Evolutionary conservation across 2,329 filamentous ascomycete genomes (phyloP).

Genomic region (Colletotrichum siamense): DNA sequence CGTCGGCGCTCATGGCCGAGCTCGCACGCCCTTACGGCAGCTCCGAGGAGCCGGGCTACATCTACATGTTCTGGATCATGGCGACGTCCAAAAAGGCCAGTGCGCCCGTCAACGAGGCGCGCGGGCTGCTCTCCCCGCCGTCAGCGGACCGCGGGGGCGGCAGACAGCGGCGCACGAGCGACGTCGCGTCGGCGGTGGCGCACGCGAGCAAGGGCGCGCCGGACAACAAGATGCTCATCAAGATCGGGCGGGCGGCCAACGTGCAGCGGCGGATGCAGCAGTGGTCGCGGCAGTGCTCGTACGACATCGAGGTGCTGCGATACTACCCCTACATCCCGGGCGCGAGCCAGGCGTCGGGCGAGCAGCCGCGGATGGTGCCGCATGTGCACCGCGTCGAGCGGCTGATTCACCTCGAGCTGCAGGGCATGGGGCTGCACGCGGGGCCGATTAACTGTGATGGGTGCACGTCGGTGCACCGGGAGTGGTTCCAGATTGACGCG

Average conservation of each 20-base stretch:
- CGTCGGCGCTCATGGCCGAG: constrained; percentile 76
- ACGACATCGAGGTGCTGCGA: constrained; percentile 84
- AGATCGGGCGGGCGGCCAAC: constrained; percentile 75
- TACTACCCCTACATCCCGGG: constrained; percentile 85
- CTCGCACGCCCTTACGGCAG: constrained; percentile 71
- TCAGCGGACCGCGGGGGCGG: constrained; percentile 38
- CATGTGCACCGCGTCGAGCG: constrained; percentile 89
- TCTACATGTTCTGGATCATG: constrained; percentile 99
- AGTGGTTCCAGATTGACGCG: constrained; percentile 94
- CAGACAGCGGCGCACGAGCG: constrained; percentile 55
- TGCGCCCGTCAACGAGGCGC: constrained; percentile 63
- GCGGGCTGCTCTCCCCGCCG: constrained; percentile 62
- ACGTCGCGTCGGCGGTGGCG: constrained; percentile 59
- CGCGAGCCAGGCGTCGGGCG: constrained; percentile 28
- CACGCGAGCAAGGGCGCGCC: constrained; percentile 28
- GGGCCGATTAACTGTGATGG: constrained; percentile 68
- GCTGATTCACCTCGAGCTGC: constrained; percentile 89
- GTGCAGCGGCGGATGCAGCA: constrained; percentile 91
- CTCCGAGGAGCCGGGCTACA: constrained; percentile 84
- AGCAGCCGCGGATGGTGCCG: constrained; percentile 72
- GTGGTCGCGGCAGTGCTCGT: constrained; percentile 92
- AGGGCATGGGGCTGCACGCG: constrained; percentile 60
- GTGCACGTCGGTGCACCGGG: constrained; percentile 85
- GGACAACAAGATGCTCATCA: constrained; percentile 69
- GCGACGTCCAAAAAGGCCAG: constrained; percentile 62